Conservation (phyloP, 345 rosid genomes). For the Sisymbrium altissimum region DNA sequence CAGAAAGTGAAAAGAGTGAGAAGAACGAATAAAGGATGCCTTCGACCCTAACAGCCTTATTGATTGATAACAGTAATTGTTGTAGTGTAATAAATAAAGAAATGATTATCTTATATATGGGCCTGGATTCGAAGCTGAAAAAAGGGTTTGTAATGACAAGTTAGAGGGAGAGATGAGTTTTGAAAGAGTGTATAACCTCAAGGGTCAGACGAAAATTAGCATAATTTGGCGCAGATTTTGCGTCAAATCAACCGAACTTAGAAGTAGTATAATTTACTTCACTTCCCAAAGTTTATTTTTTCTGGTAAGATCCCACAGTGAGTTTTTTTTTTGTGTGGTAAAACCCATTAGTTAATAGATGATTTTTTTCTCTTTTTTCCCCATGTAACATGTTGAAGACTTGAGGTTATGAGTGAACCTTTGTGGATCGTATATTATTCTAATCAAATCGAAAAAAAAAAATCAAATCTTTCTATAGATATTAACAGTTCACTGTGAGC, state of each 20-base stretch:
- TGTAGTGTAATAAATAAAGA: not conserved
- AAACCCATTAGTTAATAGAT: not conserved
- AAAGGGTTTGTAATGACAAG: no score
- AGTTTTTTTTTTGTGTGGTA: no score
- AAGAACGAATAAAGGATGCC: not conserved
- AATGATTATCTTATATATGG: no score
- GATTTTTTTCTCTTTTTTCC: not conserved
- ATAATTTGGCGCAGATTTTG: no score
- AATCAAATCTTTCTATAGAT: not conserved
- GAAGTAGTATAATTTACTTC: not conserved
- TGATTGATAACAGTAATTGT: not conserved
- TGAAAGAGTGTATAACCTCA: not conserved
- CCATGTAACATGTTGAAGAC: not conserved
- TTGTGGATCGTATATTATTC: not conserved
- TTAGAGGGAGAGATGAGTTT: no score
- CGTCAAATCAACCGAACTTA: no score
- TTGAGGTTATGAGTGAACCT: not conserved
- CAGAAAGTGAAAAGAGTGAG: slow-evolving; percentile 7
- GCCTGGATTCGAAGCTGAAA: no score
- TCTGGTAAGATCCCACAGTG: no score
- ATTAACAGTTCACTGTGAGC: not conserved
- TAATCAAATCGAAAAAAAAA: no score
- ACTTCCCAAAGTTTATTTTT: not conserved
- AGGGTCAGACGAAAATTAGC: not conserved
- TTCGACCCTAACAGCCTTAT: not conserved